A percentile compares a stretch with the other conserved stretches of the same genome.
Evolutionary conservation across 148 eudicot genomes (phyloP).

Genomic region (Beta vulgaris): DNA sequence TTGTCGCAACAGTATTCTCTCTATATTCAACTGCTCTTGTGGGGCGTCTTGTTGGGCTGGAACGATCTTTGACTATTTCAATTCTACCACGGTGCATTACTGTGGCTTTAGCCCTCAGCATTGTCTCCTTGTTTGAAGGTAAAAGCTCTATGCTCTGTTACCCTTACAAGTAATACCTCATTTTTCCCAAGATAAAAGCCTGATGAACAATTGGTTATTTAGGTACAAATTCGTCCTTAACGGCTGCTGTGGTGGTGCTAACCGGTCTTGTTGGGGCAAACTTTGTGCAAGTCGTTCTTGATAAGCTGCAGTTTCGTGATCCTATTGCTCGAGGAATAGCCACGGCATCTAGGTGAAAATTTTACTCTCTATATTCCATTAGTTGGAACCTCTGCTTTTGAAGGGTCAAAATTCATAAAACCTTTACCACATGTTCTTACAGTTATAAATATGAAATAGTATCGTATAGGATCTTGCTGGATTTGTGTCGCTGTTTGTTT

Average conservation of each 20-base stretch:
- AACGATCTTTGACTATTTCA: slow-evolving; percentile 68
- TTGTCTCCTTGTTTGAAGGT: slow-evolving; percentile 88
- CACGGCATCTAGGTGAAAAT: slow-evolving; percentile 85
- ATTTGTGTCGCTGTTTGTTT: too few relatives aligned
- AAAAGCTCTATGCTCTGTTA: neutral
- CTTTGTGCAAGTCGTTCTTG: slow-evolving; percentile 83
- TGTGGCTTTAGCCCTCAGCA: slow-evolving; percentile 98
- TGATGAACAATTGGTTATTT: slow-evolving; percentile 9
- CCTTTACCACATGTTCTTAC: too few relatives aligned
- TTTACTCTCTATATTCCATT: neutral
- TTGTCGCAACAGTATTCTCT: slow-evolving; percentile 72
- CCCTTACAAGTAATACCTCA: neutral
- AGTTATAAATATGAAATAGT: too few relatives aligned
- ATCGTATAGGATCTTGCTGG: too few relatives aligned
- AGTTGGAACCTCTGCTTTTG: too few relatives aligned
- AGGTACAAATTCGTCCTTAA: slow-evolving; percentile 90
- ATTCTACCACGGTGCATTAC: slow-evolving; percentile 96
- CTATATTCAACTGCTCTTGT: slow-evolving; percentile 87
- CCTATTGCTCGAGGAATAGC: slow-evolving; percentile 98
- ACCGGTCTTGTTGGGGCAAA: slow-evolving; percentile 98
- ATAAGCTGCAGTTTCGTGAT: slow-evolving; percentile 71
- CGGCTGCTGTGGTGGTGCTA: slow-evolving; percentile 92
- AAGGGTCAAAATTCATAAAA: too few relatives aligned
- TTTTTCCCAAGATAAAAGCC: neutral
- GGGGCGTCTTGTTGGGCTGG: slow-evolving; percentile 86